Percentiles rank a stretch among this genome's conserved stretches.
These are phyloP conservation scores for Trametes versicolor DNA, from an alignment of 1,284 basidiomycete genomes.

Conservation along the genomic window DNA sequence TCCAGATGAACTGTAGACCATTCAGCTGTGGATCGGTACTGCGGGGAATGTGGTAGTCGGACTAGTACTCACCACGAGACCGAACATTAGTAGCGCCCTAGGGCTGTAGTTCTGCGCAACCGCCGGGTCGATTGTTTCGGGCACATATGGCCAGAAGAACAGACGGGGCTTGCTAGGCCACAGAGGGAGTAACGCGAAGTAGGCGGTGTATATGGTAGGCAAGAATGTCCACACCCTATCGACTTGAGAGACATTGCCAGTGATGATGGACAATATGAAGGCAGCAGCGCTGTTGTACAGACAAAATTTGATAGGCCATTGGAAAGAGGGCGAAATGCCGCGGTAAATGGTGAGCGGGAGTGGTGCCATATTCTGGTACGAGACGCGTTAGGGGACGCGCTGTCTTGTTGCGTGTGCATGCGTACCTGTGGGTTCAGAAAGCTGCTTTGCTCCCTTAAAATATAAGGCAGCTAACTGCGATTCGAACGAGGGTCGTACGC, in stretches of 20 bases:
- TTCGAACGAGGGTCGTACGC: neutral
- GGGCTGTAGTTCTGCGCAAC: slow-evolving; percentile 64
- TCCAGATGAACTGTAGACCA: slow-evolving; percentile 65
- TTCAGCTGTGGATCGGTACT: neutral
- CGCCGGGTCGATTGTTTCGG: slow-evolving; percentile 55
- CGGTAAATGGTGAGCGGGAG: slow-evolving; percentile 23
- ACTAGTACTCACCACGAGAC: slow-evolving; percentile 59
- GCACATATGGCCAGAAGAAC: slow-evolving; percentile 65
- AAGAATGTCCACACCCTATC: slow-evolving; percentile 73
- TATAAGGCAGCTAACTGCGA: too few relatives aligned
- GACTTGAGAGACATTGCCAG: slow-evolving; percentile 88
- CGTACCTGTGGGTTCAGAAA: neutral
- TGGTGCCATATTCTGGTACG: slow-evolving; percentile 28
- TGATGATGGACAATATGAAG: slow-evolving; percentile 70
- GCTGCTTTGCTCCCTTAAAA: too few relatives aligned
- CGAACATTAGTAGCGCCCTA: slow-evolving; percentile 77
- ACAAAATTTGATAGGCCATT: slow-evolving; percentile 74
- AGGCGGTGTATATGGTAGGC: slow-evolving; percentile 81
- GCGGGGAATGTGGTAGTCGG: neutral
- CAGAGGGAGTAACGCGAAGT: slow-evolving; percentile 77
- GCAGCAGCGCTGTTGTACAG: slow-evolving; percentile 55
- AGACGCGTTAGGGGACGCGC: neutral
- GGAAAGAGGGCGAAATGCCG: slow-evolving; percentile 49
- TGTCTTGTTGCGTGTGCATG: neutral
- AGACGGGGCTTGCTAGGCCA: slow-evolving; percentile 60